Base-by-base conservation (phyloP, 768 basidiomycete genomes). In the Rhizopogon roseolus region DNA sequence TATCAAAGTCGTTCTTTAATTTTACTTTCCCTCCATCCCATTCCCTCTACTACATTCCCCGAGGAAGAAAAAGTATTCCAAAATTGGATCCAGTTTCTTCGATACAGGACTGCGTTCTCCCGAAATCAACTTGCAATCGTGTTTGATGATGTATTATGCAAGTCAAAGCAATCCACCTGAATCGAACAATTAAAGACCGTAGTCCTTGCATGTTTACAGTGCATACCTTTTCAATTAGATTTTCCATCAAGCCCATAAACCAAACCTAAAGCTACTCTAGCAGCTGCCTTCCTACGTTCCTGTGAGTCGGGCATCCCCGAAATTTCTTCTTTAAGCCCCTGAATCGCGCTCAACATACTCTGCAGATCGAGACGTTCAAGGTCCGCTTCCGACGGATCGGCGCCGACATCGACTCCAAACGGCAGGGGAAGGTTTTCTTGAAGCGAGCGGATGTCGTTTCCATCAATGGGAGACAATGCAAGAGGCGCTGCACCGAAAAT, bases 321-420 rank as follows among this genome's bases (percentile, higher is more conserved):
- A 58, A 91, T 90, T 71, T 91, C 87, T 22, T 80, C 81, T 64
- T 87, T 88, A 78, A 89, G 80, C 48, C 78, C 79, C 60, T 87
- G 81, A 34, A 91, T 72, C 1, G 80, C 78, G 16, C 74, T 73
- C 7, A 90, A 62, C 34, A 90, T 81, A 45, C 73, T 70, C 27
- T 80, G 75, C 53, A 90, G 64, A 68, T 90, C 88, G 64, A 89
- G 86, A 29, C 73, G 62, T 41, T 72, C 75, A 49, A 73, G 68
- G 57, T 74, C 73, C 55, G 68, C 72, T 28, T 76, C 74, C 11
- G 54, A 46, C 25, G 66, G 64, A 22, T 66, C 69, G 22, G 66
- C 52, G 49, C 65, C 71, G 4, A 41, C 22, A 22, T 66, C 55
- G 28, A 56, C 54, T 40, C 36, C 45, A 3, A 41, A 41, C 11